Percentiles rank a stretch among this genome's conserved stretches.
phyloP scores from a whole-genome alignment of 441 rosid genomes.

The Syzygium malaccense region DNA sequence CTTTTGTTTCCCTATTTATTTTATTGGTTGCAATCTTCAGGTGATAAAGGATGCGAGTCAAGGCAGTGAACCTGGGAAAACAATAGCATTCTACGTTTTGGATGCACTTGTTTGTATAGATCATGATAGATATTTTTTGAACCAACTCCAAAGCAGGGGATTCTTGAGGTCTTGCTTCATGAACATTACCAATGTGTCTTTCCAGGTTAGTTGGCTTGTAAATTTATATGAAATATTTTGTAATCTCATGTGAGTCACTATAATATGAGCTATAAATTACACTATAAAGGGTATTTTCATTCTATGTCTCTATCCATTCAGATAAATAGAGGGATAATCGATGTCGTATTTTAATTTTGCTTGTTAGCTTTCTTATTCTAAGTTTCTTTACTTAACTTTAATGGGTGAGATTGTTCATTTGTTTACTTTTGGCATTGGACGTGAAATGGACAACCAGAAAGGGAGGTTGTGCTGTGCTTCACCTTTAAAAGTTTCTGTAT shows the following conservation, averaged over 20 bases:
- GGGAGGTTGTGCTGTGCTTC: background rate
- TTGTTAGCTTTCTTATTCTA: background rate
- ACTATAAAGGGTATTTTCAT: background rate
- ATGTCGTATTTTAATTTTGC: background rate
- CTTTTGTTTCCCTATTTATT: background rate
- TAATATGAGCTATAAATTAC: background rate
- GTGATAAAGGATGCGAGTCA: conserved; percentile 85
- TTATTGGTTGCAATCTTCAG: conserved; percentile 24
- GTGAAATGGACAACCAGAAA: background rate
- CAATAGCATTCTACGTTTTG: conserved; percentile 84
- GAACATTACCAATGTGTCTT: conserved; percentile 63
- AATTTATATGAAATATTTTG: background rate
- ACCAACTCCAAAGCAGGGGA: conserved; percentile 95
- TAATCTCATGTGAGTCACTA: background rate
- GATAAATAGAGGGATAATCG: background rate
- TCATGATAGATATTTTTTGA: conserved; percentile 81
- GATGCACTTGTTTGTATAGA: conserved; percentile 85
- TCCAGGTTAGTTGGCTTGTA: conserved; percentile 39
- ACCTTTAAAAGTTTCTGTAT: background rate
- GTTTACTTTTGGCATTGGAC: background rate
- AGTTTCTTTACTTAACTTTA: background rate
- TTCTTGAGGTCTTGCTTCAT: conserved; percentile 72
- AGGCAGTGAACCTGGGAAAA: conserved; percentile 94
- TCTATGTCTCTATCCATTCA: background rate
- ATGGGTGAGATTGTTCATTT: background rate